phyloP scores from a whole-genome alignment of 2,329 filamentous ascomycete genomes.

The Talaromyces marneffei region DNA sequence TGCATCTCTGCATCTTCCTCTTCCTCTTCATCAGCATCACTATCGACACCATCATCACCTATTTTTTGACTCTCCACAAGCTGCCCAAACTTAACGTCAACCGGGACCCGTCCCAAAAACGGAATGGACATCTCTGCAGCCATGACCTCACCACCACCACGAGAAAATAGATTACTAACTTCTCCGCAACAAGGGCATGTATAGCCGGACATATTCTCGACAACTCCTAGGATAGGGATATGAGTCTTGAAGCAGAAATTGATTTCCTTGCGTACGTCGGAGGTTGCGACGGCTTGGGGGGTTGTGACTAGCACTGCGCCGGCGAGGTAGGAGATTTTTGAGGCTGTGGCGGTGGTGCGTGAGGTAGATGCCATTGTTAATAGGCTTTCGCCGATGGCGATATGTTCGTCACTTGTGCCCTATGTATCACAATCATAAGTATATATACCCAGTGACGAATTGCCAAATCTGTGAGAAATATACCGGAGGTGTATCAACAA shows the following conservation, averaged over 20 bases:
- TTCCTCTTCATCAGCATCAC: conserved; percentile 16
- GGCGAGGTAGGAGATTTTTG: conserved; percentile 56
- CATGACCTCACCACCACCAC: conserved; percentile 85
- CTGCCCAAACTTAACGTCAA: conserved; percentile 86
- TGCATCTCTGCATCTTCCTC: conserved; percentile 3
- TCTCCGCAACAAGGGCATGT: conserved; percentile 61
- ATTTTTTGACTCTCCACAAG: conserved; percentile 62
- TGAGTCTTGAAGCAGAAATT: conserved; percentile 87
- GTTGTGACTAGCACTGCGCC: conserved; percentile 95
- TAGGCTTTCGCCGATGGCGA: conserved; percentile 83
- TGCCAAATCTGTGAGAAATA: background rate
- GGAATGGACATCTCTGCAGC: conserved; percentile 75
- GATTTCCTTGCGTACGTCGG: conserved; percentile 89
- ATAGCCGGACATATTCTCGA: conserved; percentile 80
- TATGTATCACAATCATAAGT: background rate
- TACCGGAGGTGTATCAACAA: conserved; percentile 89
- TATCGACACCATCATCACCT: conserved; percentile 23
- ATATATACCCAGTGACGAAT: background rate
- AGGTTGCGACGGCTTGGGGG: conserved; percentile 86
- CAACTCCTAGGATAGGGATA: conserved; percentile 74
- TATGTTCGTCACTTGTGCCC: conserved; percentile 75
- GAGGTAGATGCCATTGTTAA: conserved; percentile 43
- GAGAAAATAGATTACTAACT: conserved; percentile 89
- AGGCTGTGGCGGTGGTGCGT: conserved; percentile 16
- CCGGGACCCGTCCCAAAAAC: conserved; percentile 81